Percentiles rank a stretch among this genome's conserved stretches.
These are phyloP conservation scores for Kodamaea plutei DNA, from an alignment of 1,139 yeast genomes.

Conservation along the genomic window DNA sequence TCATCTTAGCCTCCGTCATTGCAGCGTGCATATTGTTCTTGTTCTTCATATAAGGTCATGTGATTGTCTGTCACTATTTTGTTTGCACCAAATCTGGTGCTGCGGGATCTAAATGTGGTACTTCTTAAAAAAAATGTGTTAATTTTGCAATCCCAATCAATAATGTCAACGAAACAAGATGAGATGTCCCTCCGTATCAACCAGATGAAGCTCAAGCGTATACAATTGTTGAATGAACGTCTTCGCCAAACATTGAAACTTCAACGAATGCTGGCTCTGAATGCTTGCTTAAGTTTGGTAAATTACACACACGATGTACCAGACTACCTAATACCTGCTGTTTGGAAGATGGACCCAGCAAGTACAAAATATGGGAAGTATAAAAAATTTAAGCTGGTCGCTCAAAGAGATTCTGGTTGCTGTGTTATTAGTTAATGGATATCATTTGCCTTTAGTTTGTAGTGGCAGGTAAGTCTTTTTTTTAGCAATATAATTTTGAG, in stretches of 20 bases:
- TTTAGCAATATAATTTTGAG: no score
- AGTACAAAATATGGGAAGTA: constrained; percentile 41
- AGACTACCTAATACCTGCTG: constrained; percentile 49
- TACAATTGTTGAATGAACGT: constrained; percentile 55
- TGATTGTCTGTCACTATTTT: not conserved
- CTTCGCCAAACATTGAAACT: constrained; percentile 50
- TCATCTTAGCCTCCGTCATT: constrained; percentile 75
- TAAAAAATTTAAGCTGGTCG: constrained; percentile 16
- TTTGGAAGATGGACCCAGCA: constrained; percentile 49
- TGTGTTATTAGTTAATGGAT: constrained; percentile 33
- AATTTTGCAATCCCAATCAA: constrained; percentile 4
- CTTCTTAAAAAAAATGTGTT: constrained; percentile 3
- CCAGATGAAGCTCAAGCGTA: constrained; percentile 56
- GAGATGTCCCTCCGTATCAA: constrained; percentile 30
- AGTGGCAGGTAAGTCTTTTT: no score
- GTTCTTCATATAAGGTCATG: constrained; percentile 35
- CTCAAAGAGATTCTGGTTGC: constrained; percentile 27
- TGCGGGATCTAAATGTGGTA: not conserved
- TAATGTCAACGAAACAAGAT: constrained; percentile 10
- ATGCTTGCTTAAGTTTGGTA: constrained; percentile 51
- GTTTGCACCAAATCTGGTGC: no score
- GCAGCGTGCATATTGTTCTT: constrained; percentile 69
- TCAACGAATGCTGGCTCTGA: constrained; percentile 66
- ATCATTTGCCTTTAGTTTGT: no score
- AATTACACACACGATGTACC: constrained; percentile 45